Base-by-base conservation (phyloP, 2,329 filamentous ascomycete species). In the Diaporthe sp. region DNA sequence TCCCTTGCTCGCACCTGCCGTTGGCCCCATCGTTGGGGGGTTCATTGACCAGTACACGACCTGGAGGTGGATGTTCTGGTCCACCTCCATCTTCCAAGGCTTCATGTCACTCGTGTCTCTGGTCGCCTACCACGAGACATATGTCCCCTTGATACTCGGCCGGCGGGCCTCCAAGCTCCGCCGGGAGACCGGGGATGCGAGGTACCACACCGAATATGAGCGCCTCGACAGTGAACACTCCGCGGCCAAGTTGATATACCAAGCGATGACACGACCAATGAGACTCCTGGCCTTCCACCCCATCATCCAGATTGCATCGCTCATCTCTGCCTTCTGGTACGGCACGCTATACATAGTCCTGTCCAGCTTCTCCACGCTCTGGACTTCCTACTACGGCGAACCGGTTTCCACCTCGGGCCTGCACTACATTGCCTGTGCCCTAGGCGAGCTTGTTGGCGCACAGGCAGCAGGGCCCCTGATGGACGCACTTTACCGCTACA, bases 331-430 rank as follows among this genome's bases (percentile, higher is more conserved):
- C 1, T 90, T 90, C 77, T 82, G 89, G 22, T 93, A 92, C 77
- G 92, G 92, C 0, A 81, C 92, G 0, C 88, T 93, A 80, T 94
- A 93, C 74, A 88, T 94, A 28, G 86, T 92, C 46, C 86, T 94
- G 0, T 89, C 89, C 0, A 92, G 89, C 3, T 93, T 92, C 78
- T 89, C 92, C 0, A 79, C 81, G 0, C 46, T 69, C 0, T 94
- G 91, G 90, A 85, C 81, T 2, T 77, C 80, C 0, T 82, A 85
- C 17, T 94, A 94, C 79, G 79, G 86, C 72, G 86, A 92, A 78
- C 87, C 87, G 0, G 84, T 88, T 15, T 88, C 89, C 69, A 89
- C 90, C 39, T 90, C 88, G n/a, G 90, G 90, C 0, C 81, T 94
- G 0, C 92, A 93, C 81, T 93, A 92, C 81, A 87, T 93, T 57